Conservation (phyloP, 352 stramenopile genomes). For the Phytophthora cactorum region DNA sequence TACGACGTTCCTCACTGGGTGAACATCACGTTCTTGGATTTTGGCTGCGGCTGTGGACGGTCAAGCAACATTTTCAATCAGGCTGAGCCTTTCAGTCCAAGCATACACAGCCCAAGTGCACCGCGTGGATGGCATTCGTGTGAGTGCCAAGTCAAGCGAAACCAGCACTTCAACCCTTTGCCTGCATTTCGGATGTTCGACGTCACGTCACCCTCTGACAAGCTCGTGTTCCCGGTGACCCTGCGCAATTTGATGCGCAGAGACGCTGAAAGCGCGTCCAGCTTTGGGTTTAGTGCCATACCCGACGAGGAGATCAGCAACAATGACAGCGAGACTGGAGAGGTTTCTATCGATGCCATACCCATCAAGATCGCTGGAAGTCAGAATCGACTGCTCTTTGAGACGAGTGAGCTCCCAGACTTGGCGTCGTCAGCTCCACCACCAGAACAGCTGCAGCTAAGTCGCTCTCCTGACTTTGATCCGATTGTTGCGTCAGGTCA, state of each 20-base stretch:
- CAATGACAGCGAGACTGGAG: slow-evolving; percentile 6
- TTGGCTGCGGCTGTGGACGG: slow-evolving; percentile 61
- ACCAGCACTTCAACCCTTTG: slow-evolving; percentile 59
- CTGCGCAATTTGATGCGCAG: slow-evolving; percentile 59
- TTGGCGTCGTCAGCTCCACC: slow-evolving; percentile 21
- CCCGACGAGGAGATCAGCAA: slow-evolving; percentile 9
- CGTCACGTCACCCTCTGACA: slow-evolving; percentile 52
- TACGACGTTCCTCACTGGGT: slow-evolving; percentile 97
- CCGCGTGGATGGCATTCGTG: slow-evolving; percentile 43
- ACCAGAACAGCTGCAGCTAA: slow-evolving; percentile 49
- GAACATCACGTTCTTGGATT: slow-evolving; percentile 89
- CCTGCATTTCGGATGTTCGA: slow-evolving; percentile 83
- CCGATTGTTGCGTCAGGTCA: slow-evolving; percentile 28
- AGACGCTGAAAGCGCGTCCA: slow-evolving; percentile 3
- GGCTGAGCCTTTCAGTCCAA: slow-evolving; percentile 1
- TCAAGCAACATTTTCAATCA: slow-evolving; percentile 7
- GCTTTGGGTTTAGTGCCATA: slow-evolving; percentile 2
- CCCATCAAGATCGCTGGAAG: slow-evolving; percentile 4
- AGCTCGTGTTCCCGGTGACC: slow-evolving; percentile 55
- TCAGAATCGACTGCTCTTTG: slow-evolving; percentile 22
- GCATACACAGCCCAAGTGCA: slow-evolving; percentile 4
- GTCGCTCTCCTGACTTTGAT: slow-evolving; percentile 57
- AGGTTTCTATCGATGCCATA: slow-evolving; percentile 1
- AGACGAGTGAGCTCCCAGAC: slow-evolving; percentile 31
- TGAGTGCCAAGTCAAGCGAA: slow-evolving; percentile 51